A percentile compares a stretch with the other conserved stretches of the same genome.
Evolutionary conservation across 306 rosid genomes (phyloP).

Genomic region (Vachellia collinsii): DNA sequence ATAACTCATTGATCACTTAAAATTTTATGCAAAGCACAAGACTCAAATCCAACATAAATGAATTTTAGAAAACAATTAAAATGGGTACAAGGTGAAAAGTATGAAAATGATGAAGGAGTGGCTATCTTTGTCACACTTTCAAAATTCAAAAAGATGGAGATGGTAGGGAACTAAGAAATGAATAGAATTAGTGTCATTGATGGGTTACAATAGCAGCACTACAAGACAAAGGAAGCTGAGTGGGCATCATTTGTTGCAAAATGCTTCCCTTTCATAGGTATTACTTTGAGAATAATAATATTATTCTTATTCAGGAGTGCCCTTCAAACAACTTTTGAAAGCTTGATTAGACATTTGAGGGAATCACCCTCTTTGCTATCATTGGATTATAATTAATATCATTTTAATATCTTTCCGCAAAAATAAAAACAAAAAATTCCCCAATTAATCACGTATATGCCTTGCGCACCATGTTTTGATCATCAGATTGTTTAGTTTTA

Average conservation of each 20-base stretch:
- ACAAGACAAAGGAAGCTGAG: slow-evolving; percentile 39
- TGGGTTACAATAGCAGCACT: slow-evolving; percentile 24
- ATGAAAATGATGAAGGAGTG: background rate
- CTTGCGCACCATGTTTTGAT: background rate
- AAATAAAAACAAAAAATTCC: no score
- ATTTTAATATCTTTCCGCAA: background rate
- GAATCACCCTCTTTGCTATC: slow-evolving; percentile 32
- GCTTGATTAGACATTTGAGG: slow-evolving; percentile 43
- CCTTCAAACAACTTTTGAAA: slow-evolving; percentile 33
- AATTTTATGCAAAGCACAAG: background rate
- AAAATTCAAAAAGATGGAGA: slow-evolving; percentile 7
- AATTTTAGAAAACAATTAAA: background rate
- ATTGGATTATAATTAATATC: background rate
- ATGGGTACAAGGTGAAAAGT: background rate
- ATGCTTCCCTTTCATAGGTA: slow-evolving; percentile 19
- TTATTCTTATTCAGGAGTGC: background rate
- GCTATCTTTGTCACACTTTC: slow-evolving; percentile 27
- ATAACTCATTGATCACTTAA: background rate
- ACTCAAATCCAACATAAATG: background rate
- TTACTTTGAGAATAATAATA: slow-evolving; percentile 17
- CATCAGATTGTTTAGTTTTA: background rate
- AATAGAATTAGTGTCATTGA: background rate
- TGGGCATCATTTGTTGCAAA: slow-evolving; percentile 47
- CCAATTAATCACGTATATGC: no score
- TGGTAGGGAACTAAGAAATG: slow-evolving; percentile 29